Evolutionary conservation across 805 yeast species (phyloP), one percentile per base, ranked within the genome.

Genomic region (Blastobotrys americana): DNA sequence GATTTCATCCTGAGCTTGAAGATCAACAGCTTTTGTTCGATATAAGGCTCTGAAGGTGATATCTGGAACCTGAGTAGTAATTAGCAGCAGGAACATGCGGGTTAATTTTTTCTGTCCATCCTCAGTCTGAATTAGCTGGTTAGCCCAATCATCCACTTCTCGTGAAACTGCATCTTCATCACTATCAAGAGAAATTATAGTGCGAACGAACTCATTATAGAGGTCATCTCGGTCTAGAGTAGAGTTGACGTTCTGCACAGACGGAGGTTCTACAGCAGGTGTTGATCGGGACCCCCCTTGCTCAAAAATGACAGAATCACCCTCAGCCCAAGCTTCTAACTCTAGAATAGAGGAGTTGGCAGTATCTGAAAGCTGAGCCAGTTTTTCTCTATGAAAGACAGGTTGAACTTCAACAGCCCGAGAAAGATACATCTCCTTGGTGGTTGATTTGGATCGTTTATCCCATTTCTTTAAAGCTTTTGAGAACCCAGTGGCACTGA

Each of bases 401-500:
- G 98, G 97, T 64, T 93, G 98, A 4, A 93, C 96, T 49, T 86
- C 87, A 10, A 93, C 95, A 0, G 96, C 96, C 0, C 96, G 83
- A 23, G 87, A 80, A 40, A 93, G 72, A 60, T 89, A 93, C 42
- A 93, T 71, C 60, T 93, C 98, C 59, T 89, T 88, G 4, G 96
- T 88, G 54, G 86, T 95, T 2, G 96, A 85, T 58, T 90, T 88
- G 18, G 96, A 87, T 50, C 97, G 72, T 65, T 93, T 93, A 66
- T 93, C 98, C 98, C 98, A 93, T 67, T 93, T 93, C 63, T 93
- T 93, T 57, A 93, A 75, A 22, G 87, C 97, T 66, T 93, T 93
- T 18, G 94, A 81, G 64, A 93, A 93, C 10, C 98, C 98, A 0
- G 95, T 86, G 57, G 89, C 96, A 61, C 93, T 93, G 47, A 93